These are phyloP conservation scores for Phytopythium ostracodes DNA, from an alignment of 352 stramenopile genomes.

Conservation along the genomic window DNA sequence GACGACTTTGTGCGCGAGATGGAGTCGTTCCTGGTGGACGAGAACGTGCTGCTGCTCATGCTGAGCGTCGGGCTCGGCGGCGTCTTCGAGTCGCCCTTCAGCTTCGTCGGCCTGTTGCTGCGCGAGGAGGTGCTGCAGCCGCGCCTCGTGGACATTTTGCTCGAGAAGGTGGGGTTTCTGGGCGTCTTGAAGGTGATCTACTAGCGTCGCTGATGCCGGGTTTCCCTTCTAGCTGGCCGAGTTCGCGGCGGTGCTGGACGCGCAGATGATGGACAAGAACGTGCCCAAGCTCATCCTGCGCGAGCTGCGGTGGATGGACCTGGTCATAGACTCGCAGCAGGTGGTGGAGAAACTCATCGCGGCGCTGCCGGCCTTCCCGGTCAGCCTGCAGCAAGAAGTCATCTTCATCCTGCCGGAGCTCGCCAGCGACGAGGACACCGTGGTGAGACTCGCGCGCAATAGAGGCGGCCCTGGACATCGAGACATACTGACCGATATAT, in stretches of 20 bases:
- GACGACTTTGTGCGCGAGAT: conserved; percentile 30
- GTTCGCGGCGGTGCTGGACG: conserved; percentile 31
- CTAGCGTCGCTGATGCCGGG: too few species aligned
- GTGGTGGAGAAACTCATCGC: conserved; percentile 49
- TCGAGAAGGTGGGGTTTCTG: conserved; percentile 31
- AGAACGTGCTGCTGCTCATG: conserved; percentile 41
- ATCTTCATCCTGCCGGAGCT: conserved; percentile 71
- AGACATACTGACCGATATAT: not conserved
- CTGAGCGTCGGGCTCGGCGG: conserved; percentile 40
- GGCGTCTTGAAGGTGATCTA: too few species aligned
- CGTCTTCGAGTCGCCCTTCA: conserved; percentile 37
- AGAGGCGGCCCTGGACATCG: too few species aligned
- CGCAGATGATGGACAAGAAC: conserved; percentile 37
- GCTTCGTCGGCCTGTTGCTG: conserved; percentile 53
- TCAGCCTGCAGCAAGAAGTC: conserved; percentile 49
- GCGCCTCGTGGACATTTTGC: conserved; percentile 37
- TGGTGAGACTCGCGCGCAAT: conserved; percentile 11
- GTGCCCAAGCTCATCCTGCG: conserved; percentile 58
- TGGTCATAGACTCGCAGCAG: conserved; percentile 37
- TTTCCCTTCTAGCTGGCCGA: conserved; percentile 30
- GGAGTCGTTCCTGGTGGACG: conserved; percentile 28
- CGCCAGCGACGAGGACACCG: conserved; percentile 37
- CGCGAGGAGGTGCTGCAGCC: conserved; percentile 46
- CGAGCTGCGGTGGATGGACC: conserved; percentile 62
- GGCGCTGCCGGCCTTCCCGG: conserved; percentile 37